Evolutionary conservation across 1,284 basidiomycete species (phyloP).

Genomic region (Pseudozyma hubeiensis): DNA sequence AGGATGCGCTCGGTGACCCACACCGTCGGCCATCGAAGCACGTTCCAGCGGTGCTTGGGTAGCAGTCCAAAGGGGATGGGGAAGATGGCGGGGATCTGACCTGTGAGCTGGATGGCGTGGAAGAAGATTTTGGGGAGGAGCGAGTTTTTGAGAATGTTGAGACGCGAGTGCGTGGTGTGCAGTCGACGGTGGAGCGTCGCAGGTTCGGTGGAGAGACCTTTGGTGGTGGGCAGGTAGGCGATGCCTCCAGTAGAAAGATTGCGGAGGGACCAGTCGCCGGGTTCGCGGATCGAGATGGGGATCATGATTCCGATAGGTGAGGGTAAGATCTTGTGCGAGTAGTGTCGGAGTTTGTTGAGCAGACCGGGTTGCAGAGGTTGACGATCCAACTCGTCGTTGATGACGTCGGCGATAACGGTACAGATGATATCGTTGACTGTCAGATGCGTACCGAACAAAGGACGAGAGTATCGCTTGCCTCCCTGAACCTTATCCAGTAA

Average conservation of each 20-base stretch:
- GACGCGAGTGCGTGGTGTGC: constrained; percentile 49
- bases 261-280: constrained; percentile 60
- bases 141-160: constrained; percentile 61
- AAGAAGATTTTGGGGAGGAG: constrained; percentile 57
- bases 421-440: constrained; percentile 66
- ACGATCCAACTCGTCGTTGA: constrained; percentile 53
- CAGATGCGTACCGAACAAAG: constrained; percentile 53
- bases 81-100: constrained; percentile 50
- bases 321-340: constrained; percentile 47
- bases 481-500: constrained; percentile 44
- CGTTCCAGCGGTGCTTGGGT: constrained; percentile 21
- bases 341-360: constrained; percentile 20
- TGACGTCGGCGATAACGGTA: constrained; percentile 61
- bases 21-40: constrained; percentile 20
- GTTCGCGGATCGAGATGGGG: constrained; percentile 63
- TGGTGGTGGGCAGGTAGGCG: constrained; percentile 57
- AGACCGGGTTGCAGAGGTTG: constrained; percentile 28
- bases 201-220: constrained; percentile 25
- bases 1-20: constrained; percentile 33
- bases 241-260: constrained; percentile 64
- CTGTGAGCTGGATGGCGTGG: constrained; percentile 47
- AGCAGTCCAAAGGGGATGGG: constrained; percentile 41
- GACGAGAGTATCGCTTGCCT: constrained; percentile 29
- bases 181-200: constrained; percentile 53
- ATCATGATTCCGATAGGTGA: constrained; percentile 58